phyloP scores from a whole-genome alignment of 352 stramenopile species.

The Pythium sp. region DNA sequence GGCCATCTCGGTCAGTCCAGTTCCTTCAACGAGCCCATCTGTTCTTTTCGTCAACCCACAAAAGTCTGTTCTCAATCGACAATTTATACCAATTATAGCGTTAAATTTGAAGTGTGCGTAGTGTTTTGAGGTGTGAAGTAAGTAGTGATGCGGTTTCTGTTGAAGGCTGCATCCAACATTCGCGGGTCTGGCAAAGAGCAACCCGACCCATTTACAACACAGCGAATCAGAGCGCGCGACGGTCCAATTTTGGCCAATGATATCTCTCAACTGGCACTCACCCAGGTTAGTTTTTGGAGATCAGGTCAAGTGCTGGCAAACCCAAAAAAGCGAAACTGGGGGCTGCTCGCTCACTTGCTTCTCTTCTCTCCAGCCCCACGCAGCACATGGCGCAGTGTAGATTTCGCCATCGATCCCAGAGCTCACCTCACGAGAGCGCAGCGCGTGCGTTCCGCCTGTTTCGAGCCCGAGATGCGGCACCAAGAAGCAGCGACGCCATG shows the following conservation, averaged over 20 bases:
- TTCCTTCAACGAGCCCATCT: constrained; percentile 1
- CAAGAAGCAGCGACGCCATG: neutral
- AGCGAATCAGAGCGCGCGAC: constrained; percentile 1
- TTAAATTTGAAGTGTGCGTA: neutral
- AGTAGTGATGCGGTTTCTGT: neutral
- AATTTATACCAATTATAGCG: too few species aligned
- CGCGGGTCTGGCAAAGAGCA: neutral
- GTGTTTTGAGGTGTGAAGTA: neutral
- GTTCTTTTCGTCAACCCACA: neutral
- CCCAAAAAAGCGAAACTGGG: constrained; percentile 7
- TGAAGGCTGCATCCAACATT: neutral
- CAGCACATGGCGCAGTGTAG: neutral
- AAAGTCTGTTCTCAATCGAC: neutral
- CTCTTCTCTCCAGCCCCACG: neutral
- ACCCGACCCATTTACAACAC: neutral
- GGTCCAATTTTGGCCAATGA: neutral
- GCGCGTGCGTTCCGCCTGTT: neutral
- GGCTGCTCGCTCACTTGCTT: neutral
- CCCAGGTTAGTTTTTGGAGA: neutral
- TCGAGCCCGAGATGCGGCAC: neutral
- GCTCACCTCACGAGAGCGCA: neutral
- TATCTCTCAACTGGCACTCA: neutral
- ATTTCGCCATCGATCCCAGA: neutral
- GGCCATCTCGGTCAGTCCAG: neutral
- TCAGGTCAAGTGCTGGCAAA: neutral